Base-by-base conservation (phyloP, 192 early-diverging fungal genomes). In the Coemansia sp. region DNA sequence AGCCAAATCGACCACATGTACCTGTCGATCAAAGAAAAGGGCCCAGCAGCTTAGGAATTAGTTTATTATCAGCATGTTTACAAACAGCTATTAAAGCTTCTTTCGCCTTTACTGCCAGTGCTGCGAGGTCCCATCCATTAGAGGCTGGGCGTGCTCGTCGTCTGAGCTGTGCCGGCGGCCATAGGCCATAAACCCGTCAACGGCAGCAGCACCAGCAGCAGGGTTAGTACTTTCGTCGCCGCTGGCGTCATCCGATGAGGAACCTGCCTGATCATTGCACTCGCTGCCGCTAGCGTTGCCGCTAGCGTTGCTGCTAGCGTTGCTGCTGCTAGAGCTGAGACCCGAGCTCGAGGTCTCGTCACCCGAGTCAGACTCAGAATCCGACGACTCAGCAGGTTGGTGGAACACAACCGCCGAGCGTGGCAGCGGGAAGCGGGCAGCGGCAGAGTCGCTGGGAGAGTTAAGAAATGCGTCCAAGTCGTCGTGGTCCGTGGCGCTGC, bases 1-100 rank as follows among this genome's bases (percentile, higher is more conserved):
- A 77, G 60, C n/a, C 58, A 85, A 32, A 85, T 93, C 52, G 81
- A 85, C 3, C 69, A 53, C 13, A 82, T 93, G 83, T 91, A 91
- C 53, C 52, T 35, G 27, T 38, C 48, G 19, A 36, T 59, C n/a
- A 50, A 46, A 26, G 57, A 48, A 25, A 59, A 51, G 31, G 30
- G 18, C 46, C 0, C 29, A 56, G 22, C 27, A 42, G 23, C 19
- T 32, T 7, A 15, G 8, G 8, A 7, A 11, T 15, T 29, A 8
- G 27, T 39, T 43, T 45, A 45, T 2, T 18, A 39, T 39, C 3
- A 17, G 18, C 15, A 5, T 38, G 6, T n/a, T 8, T 7, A 40
- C 8, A 5, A 40, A n/a, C 8, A n/a, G 9, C 1, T 40, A 1
- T 40, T 6, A 41, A 22, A 11, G 8, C 0, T 41, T 41, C 11